Percentiles rank a stretch among this genome's conserved stretches.
Evolutionary conservation across 768 basidiomycete species (phyloP).

Genomic region (Lactifluus hygrophoroides): DNA sequence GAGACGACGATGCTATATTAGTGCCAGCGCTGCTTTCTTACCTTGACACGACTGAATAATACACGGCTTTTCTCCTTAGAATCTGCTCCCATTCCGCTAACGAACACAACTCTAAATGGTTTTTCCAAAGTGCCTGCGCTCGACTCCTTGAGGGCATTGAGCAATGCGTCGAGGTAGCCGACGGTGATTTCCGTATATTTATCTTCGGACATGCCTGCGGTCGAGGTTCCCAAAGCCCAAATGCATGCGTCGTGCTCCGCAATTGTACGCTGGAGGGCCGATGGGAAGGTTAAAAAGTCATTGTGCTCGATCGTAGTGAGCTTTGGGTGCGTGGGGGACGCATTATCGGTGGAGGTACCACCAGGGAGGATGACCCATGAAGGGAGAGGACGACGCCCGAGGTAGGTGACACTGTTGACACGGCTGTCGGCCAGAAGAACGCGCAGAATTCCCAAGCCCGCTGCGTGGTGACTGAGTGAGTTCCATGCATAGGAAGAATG

Average conservation of each 20-base stretch:
- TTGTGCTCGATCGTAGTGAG: slow-evolving; percentile 19
- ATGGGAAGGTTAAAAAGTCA: slow-evolving; percentile 20
- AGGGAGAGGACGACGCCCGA: slow-evolving; percentile 23
- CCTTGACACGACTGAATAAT: slow-evolving; percentile 24
- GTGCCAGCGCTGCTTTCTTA: not conserved
- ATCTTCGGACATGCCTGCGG: slow-evolving; percentile 14
- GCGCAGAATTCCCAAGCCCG: slow-evolving; percentile 22
- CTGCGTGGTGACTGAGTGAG: slow-evolving; percentile 4
- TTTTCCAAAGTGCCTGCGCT: slow-evolving; percentile 15
- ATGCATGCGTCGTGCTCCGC: slow-evolving; percentile 23
- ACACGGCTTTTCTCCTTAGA: slow-evolving; percentile 21
- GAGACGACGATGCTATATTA: not conserved
- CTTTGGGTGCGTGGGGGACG: slow-evolving; percentile 17
- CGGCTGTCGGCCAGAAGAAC: slow-evolving; percentile 17
- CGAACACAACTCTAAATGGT: slow-evolving; percentile 25
- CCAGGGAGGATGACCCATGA: slow-evolving; percentile 17
- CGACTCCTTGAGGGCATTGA: slow-evolving; percentile 7
- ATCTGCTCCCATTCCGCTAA: slow-evolving; percentile 26
- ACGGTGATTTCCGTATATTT: slow-evolving; percentile 23
- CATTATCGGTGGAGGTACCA: not conserved
- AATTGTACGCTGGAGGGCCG: slow-evolving; percentile 14
- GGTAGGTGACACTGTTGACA: slow-evolving; percentile 21
- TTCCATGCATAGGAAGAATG: not conserved
- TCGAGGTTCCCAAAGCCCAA: slow-evolving; percentile 23
- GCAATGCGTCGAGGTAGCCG: slow-evolving; percentile 20